Evolutionary conservation across 2,329 filamentous ascomycete species (phyloP).

Genomic region (Xylariales sp.): DNA sequence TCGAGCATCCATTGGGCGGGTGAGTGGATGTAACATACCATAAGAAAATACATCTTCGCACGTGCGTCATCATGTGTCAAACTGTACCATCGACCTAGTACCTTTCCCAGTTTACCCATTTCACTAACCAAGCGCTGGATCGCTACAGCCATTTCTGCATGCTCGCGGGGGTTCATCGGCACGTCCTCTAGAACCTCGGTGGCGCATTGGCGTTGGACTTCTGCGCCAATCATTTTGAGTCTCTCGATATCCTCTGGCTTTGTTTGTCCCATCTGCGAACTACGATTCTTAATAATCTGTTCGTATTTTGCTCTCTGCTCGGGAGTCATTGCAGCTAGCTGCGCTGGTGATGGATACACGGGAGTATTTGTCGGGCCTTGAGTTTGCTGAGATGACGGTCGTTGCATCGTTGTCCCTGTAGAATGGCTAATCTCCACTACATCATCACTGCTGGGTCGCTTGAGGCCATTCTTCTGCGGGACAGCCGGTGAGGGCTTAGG

Average conservation of each 20-base stretch:
- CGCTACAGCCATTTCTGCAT: constrained; percentile 38
- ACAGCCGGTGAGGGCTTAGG: constrained; percentile 33
- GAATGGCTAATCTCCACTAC: constrained; percentile 19
- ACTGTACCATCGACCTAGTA: constrained; percentile 43
- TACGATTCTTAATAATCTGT: constrained; percentile 23
- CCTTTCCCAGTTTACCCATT: constrained; percentile 39
- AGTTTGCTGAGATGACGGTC: constrained; percentile 23
- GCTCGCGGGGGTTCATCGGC: constrained; percentile 39
- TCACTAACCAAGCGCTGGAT: constrained; percentile 35
- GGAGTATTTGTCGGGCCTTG: constrained; percentile 11
- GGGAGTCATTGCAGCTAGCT: constrained; percentile 36
- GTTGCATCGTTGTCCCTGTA: constrained; percentile 17
- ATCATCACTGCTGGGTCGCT: constrained; percentile 47
- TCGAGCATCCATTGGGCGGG: neutral
- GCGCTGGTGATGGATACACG: constrained; percentile 27
- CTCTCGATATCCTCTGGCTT: constrained; percentile 33
- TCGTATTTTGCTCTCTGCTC: constrained; percentile 44
- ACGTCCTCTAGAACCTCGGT: constrained; percentile 41
- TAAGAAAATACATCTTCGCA: constrained; percentile 48
- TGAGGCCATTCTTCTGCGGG: constrained; percentile 38
- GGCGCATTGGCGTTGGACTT: constrained; percentile 28
- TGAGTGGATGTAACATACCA: constrained; percentile 35
- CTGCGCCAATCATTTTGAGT: constrained; percentile 23
- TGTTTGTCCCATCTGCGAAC: constrained; percentile 10
- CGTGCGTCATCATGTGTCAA: constrained; percentile 44